phyloP scores from a whole-genome alignment of 768 basidiomycete genomes.

The Trametes gibbosa region DNA sequence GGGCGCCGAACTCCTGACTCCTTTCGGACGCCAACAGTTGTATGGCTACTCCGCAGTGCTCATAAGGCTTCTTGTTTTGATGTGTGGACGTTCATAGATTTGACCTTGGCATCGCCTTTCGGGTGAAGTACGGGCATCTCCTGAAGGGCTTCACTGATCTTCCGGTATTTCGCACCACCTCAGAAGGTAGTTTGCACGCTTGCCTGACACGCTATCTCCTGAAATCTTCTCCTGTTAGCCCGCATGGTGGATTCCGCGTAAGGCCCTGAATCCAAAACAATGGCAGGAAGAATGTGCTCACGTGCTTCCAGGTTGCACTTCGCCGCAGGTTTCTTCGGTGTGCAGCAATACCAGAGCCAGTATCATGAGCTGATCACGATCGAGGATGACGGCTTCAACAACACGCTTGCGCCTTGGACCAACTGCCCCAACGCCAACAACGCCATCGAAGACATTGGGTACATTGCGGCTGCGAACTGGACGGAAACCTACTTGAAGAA shows the following conservation, averaged over 20 bases:
- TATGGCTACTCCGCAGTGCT: slow-evolving; percentile 1
- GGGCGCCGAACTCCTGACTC: slow-evolving; percentile 45
- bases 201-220: neutral
- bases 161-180: slow-evolving; percentile 51
- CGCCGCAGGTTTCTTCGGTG: slow-evolving; percentile 49
- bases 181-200: slow-evolving; percentile 34
- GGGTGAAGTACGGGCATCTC: slow-evolving; percentile 46
- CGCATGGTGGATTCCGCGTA: slow-evolving; percentile 37
- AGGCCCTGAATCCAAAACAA: slow-evolving; percentile 5
- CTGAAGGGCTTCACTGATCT: slow-evolving; percentile 40
- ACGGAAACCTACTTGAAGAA: slow-evolving; percentile 38
- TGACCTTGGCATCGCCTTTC: slow-evolving; percentile 43
- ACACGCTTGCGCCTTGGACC: slow-evolving; percentile 43
- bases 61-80: neutral
- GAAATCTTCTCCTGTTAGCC: slow-evolving; percentile 13
- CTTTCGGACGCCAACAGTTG: slow-evolving; percentile 45
- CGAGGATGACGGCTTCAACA: slow-evolving; percentile 44
- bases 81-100: slow-evolving; percentile 3
- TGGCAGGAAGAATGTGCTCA: slow-evolving; percentile 30
- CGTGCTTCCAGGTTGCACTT: slow-evolving; percentile 38
- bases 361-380: slow-evolving; percentile 50
- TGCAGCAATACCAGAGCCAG: slow-evolving; percentile 37
- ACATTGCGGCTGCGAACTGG: slow-evolving; percentile 33
- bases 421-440: slow-evolving; percentile 33
- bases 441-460: slow-evolving; percentile 24